phyloP scores from a whole-genome alignment of 441 rosid genomes.

The Biscutella laevigata region DNA sequence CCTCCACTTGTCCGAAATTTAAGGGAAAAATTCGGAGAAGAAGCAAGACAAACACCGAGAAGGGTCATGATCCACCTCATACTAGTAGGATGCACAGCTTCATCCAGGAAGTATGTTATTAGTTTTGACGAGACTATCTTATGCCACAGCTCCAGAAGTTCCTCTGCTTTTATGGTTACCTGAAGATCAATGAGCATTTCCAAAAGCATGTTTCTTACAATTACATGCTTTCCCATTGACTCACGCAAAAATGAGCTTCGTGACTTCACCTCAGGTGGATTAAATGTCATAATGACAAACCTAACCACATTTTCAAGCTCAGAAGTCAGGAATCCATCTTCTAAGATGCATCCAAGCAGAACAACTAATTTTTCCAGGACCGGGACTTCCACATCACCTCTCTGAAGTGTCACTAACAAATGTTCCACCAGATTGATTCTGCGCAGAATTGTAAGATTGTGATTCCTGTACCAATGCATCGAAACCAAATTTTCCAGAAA shows the following conservation, averaged over 20 bases:
- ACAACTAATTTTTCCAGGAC: conserved; percentile 97
- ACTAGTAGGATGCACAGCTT: conserved; percentile 99
- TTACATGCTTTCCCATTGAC: conserved; percentile 96
- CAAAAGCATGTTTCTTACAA: conserved; percentile 95
- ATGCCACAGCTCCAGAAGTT: conserved; percentile 99
- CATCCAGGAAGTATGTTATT: conserved; percentile 96
- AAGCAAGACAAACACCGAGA: conserved; percentile 90
- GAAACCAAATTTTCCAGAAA: conserved; percentile 99
- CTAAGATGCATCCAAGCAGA: conserved; percentile 94
- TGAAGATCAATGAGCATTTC: conserved; percentile 99
- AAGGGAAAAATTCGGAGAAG: conserved; percentile 77
- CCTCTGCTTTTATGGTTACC: conserved; percentile 94
- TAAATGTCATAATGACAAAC: conserved; percentile 97
- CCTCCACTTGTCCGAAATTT: conserved; percentile 97
- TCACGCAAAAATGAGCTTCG: conserved; percentile 65
- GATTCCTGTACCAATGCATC: conserved; percentile 99
- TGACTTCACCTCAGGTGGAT: conserved; percentile 88
- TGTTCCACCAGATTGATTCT: conserved; percentile 96
- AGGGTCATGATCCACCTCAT: conserved; percentile 99
- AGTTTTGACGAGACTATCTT: conserved; percentile 95
- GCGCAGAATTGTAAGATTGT: conserved; percentile 91
- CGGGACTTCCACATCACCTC: conserved; percentile 99
- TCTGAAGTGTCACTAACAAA: conserved; percentile 89
- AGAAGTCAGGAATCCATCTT: conserved; percentile 93
- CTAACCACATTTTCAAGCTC: conserved; percentile 97